Conservation (phyloP, 805 yeast species). For the Barnettozyma vustinii region DNA sequence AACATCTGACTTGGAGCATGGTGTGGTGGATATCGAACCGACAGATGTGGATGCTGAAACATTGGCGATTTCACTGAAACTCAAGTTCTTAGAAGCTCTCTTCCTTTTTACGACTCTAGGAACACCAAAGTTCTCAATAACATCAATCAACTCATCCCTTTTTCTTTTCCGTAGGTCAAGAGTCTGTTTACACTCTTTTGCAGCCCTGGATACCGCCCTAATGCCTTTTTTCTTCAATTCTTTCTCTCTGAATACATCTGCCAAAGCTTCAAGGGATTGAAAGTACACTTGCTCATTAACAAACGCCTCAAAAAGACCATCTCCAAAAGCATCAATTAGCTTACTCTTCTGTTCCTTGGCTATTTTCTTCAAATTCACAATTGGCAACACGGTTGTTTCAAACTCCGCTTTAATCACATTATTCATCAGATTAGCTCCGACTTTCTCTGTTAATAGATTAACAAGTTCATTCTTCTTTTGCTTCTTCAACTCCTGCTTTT, state of each 20-base stretch:
- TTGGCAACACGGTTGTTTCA: constrained; percentile 6
- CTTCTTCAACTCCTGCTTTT: constrained; percentile 16
- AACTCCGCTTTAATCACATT: constrained; percentile 24
- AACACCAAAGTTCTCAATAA: constrained; percentile 33
- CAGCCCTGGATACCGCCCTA: constrained; percentile 27
- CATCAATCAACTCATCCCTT: constrained; percentile 33
- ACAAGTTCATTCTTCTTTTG: constrained; percentile 7
- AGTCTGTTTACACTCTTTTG: constrained; percentile 21
- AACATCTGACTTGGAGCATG: constrained; percentile 7
- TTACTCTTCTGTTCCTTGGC: constrained; percentile 20
- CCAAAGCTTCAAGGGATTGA: constrained; percentile 36
- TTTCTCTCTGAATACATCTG: constrained; percentile 35
- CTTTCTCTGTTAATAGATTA: constrained; percentile 8
- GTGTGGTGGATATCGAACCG: not conserved
- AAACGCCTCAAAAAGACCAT: constrained; percentile 55
- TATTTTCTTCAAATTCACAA: constrained; percentile 12
- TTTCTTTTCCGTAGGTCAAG: constrained; percentile 31
- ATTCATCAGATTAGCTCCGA: constrained; percentile 1
- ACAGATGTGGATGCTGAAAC: constrained; percentile 6
- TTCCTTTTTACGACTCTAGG: constrained; percentile 23
- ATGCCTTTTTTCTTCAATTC: constrained; percentile 30
- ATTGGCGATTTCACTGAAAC: constrained; percentile 2
- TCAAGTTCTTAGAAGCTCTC: constrained; percentile 7
- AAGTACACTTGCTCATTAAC: constrained; percentile 50
- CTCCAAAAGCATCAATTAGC: constrained; percentile 36